Base-by-base conservation (phyloP, 306 rosid species). In the Sphenostylis stenocarpa region DNA sequence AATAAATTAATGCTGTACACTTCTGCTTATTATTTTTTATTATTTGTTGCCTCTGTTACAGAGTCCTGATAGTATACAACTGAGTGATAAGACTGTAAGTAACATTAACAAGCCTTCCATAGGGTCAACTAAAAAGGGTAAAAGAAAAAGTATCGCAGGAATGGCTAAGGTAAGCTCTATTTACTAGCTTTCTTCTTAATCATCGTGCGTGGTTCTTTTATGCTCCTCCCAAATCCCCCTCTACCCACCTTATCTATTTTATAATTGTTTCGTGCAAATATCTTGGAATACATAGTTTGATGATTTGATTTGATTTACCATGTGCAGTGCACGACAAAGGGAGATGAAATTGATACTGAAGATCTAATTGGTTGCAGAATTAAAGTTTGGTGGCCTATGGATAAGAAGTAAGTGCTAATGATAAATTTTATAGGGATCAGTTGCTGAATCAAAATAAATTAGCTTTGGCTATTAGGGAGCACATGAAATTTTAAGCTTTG, bases 381-480 rank as follows among this genome's bases (percentile, higher is more conserved):
- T 72, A 96, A 96, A 93, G 91, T 96, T 85, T 96, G 99, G 99
- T 96, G 99, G 99, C 99, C 97, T 74, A 77, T 81, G 90, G 99
- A 96, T 91, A 96, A 90, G 83, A 34, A 81, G 99, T 96, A 81
- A 96, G 88, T 76, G 57, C 36, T 49, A 38, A 45, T 55, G 31
- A 55, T 82, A 29, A 81, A 71, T 60, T 29, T 47, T 73, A 51
- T 41, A 60, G 58, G 47, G 73, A 80, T 17, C 45, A 12, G 75
- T 76, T 51, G 60, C 28, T 60, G 73, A 77, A 66, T 24, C 57
- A 64, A 68, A 86, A 34, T 56, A 79, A 49, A 67, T 58, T 49
- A 61, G 3, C 62, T 70, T 61, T 61, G 88, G 55, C 64, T 76
- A 72, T 56, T 72, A 36, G 60, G 71, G 52, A 41, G 71, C 67